A percentile compares a stretch with the other conserved stretches of the same genome.
Conservation (phyloP, 768 basidiomycete genomes). For the Agrocybe chaxingu region DNA sequence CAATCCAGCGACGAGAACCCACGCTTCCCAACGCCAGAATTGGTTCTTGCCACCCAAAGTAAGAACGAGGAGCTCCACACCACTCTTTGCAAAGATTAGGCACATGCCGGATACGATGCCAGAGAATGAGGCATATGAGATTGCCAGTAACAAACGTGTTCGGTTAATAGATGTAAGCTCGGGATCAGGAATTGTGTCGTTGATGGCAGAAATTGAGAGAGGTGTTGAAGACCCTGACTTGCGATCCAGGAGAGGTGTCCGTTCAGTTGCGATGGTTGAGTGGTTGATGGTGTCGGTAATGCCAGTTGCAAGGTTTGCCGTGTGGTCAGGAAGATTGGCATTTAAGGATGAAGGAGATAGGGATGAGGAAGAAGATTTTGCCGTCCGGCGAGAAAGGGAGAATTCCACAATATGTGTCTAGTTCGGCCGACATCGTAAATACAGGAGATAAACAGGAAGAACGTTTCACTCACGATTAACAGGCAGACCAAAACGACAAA, state of each 20-base stretch:
- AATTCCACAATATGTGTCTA: constrained; percentile 78
- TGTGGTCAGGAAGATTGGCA: constrained; percentile 34
- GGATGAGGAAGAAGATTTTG: constrained; percentile 21
- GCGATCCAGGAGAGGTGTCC: constrained; percentile 53
- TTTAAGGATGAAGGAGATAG: constrained; percentile 29
- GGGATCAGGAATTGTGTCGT: constrained; percentile 12
- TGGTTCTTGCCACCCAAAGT: constrained; percentile 76
- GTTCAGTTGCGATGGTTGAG: constrained; percentile 38
- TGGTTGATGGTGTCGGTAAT: constrained; percentile 29
- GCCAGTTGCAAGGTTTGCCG: constrained; percentile 35
- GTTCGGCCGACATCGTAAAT: neutral
- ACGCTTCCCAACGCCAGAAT: constrained; percentile 81
- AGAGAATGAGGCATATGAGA: constrained; percentile 84
- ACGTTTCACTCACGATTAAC: constrained; percentile 47
- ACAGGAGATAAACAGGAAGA: neutral
- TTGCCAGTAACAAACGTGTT: constrained; percentile 63
- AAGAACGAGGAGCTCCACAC: constrained; percentile 81
- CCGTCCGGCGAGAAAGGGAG: constrained; percentile 43
- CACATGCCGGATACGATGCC: constrained; percentile 93
- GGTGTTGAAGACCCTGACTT: constrained; percentile 30
- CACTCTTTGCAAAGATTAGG: constrained; percentile 90
- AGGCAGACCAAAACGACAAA: constrained; percentile 58
- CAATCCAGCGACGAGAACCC: constrained; percentile 74
- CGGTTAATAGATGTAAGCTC: constrained; percentile 30
- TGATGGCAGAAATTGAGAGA: constrained; percentile 14